Evolutionary conservation across 2,329 filamentous ascomycete species (phyloP).

Genomic region (Verticillium klebahnii): DNA sequence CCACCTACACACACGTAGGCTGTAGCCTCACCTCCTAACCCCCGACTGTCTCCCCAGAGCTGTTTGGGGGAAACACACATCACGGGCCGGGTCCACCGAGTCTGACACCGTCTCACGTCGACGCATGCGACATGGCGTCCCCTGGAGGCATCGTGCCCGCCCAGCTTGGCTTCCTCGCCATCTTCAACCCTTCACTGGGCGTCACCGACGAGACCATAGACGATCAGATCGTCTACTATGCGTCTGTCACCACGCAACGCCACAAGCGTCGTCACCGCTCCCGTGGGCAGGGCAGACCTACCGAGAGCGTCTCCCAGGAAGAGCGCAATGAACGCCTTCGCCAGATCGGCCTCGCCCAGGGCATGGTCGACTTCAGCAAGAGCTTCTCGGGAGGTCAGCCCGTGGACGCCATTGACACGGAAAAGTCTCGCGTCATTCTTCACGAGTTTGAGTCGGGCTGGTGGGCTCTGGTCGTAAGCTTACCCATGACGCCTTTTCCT

Average conservation of each 20-base stretch:
- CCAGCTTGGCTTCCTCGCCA: slow-evolving; percentile 83
- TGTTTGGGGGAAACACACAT: background rate
- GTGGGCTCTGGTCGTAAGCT: slow-evolving; percentile 87
- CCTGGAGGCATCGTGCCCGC: slow-evolving; percentile 58
- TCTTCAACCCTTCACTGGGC: slow-evolving; percentile 87
- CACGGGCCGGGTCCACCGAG: background rate
- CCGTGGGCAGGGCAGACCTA: slow-evolving; percentile 36
- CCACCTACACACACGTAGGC: background rate
- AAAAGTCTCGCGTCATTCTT: slow-evolving; percentile 78
- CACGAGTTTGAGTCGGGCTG: slow-evolving; percentile 85
- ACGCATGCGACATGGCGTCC: slow-evolving; percentile 7
- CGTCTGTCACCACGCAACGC: slow-evolving; percentile 50
- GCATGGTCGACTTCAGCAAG: slow-evolving; percentile 89
- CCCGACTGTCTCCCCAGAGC: background rate
- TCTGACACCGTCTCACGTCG: background rate
- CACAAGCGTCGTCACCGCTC: slow-evolving; percentile 32
- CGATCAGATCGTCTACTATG: slow-evolving; percentile 92
- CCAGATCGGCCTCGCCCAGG: slow-evolving; percentile 93
- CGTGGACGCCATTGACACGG: slow-evolving; percentile 85
- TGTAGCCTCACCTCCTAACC: background rate
- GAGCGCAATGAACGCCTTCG: slow-evolving; percentile 82
- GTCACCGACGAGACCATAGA: slow-evolving; percentile 52
- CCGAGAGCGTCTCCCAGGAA: slow-evolving; percentile 46
- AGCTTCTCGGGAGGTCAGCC: slow-evolving; percentile 76
- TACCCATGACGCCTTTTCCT: slow-evolving; percentile 3